Base-by-base conservation (phyloP, 83 land plant genomes). In the Picea mariana region DNA sequence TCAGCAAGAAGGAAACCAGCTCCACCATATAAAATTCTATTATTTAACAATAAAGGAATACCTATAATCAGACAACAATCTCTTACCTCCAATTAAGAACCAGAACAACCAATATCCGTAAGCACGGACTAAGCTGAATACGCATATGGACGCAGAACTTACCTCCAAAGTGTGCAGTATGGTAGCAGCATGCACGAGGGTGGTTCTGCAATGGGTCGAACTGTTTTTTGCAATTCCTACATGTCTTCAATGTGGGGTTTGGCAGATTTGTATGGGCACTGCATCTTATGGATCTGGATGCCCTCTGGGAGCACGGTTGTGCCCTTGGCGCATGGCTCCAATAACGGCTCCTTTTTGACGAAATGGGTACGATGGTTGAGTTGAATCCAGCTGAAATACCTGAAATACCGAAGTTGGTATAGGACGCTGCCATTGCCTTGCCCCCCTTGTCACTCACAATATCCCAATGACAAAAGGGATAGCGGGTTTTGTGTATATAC, bases 151-250 rank as follows among this genome's bases (percentile, higher is more conserved):
- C 52, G 9, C 9, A 6, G 52, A 49, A 47, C 42, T 59, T 77
- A 95, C 98, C 99, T 40, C 98, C 99, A 80, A 88, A 96, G 80
- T 96, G 99, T 16, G 98, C 92, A 20, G 98, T 93, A 86, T 96
- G 99, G 85, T 82, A 95, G 12, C 92, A 86, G 81, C 99, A 96
- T 65, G 99, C 93, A 0, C 81, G 85, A 17, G 92, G 91, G 80
- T 95, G 90, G 84, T 96, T 96, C 75, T 81, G 85, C 40, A 68
- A 52, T 21, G 96, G 95, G 79, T 94, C 91, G 87, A 86, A 96
- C 89, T 87, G 92, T 5, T 83, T 52, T 83, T 96, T 1, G 95
- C 94, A 92, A 40, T 83, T 83, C 84, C 84, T 90, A 85, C 94
- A 92, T 2, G 94, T 92, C 52, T 85, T 81, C 17, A 85, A 73